Base-by-base conservation (phyloP, 106 monocot species). In the Cymbidium sinense region DNA sequence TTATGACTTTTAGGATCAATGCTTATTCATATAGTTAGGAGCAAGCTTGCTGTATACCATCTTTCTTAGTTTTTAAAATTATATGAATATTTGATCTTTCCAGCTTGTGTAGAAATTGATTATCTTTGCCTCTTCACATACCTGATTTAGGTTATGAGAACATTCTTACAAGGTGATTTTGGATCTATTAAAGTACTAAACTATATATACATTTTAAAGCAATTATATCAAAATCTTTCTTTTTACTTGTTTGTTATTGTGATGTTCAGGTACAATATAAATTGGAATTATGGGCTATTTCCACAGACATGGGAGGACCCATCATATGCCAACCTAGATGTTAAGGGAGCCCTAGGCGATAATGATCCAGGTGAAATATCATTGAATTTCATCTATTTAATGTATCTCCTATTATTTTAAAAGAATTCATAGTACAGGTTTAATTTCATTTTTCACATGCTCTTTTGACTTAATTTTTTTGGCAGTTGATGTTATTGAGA, bases 241-340 rank as follows among this genome's bases (percentile, higher is more conserved):
- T 62, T 10, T 34, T 15, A 11, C 4, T 36, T 35, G 3, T 21
- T 36, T 71, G 67, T 71, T 71, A 19, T 21, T 71, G 0, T 74
- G 74, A 15, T 44, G 39, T 15, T 58, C 73, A 96, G 96, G 81
- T 96, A 96, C 84, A 91, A 94, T 70, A 96, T 96, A 77, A 94
- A 96, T 34, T 96, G 96, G 96, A 96, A 96, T 76, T 96, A 96
- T 82, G 96, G 96, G 33, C 83, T 96, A 69, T 88, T 96, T 74
- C 96, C 96, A 15, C 96, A 96, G 77, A 96, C 96, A 58, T 96
- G 96, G 96, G 96, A 96, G 87, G 96, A 96, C 34, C 96, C 96
- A 77, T 85, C 93, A 25, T 51, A 82, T 77, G 87, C 89, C 43
- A 94, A 96, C 78, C 21, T 33, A 77, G 94, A 96, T 61, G 87